phyloP scores from a whole-genome alignment of 2,329 filamentous ascomycete genomes.

The Ascochyta lentis region DNA sequence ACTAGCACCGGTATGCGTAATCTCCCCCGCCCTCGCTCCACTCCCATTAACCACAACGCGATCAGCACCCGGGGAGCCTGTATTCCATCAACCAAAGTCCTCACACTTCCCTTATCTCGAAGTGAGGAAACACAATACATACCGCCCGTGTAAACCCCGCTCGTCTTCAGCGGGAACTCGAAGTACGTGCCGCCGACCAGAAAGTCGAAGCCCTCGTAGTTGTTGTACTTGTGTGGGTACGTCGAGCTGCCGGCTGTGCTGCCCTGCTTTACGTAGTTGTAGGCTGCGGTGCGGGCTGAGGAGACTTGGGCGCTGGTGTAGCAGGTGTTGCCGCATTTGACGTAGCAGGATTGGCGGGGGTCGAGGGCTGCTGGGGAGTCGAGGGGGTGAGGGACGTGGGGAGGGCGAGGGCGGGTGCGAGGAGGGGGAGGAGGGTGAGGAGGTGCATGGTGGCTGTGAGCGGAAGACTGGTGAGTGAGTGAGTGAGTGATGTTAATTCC shows the following conservation, averaged over 20 bases:
- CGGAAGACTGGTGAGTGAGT: constrained; percentile 5
- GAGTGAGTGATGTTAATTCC: too few species aligned
- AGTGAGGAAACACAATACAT: constrained; percentile 25
- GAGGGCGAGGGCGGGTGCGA: constrained; percentile 25
- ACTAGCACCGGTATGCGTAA: constrained; percentile 74
- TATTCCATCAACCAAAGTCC: background rate
- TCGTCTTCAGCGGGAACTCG: constrained; percentile 66
- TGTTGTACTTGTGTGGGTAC: constrained; percentile 67
- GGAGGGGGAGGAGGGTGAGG: constrained; percentile 26
- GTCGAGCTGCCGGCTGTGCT: constrained; percentile 48
- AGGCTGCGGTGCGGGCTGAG: constrained; percentile 60
- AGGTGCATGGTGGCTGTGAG: constrained; percentile 29
- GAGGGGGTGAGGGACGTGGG: constrained; percentile 24
- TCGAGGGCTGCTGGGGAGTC: constrained; percentile 28
- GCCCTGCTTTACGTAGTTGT: constrained; percentile 56
- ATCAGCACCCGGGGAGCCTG: constrained; percentile 69
- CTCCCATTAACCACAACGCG: constrained; percentile 68
- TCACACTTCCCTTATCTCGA: too few species aligned
- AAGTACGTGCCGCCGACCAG: constrained; percentile 64
- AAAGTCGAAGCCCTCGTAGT: constrained; percentile 69
- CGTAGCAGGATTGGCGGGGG: constrained; percentile 53
- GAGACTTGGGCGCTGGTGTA: constrained; percentile 60
- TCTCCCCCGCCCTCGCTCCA: constrained; percentile 66
- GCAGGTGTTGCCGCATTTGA: constrained; percentile 61
- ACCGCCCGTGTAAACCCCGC: constrained; percentile 64